phyloP scores from a whole-genome alignment of 2,329 filamentous ascomycete genomes.

The Neobulgaria alba region DNA sequence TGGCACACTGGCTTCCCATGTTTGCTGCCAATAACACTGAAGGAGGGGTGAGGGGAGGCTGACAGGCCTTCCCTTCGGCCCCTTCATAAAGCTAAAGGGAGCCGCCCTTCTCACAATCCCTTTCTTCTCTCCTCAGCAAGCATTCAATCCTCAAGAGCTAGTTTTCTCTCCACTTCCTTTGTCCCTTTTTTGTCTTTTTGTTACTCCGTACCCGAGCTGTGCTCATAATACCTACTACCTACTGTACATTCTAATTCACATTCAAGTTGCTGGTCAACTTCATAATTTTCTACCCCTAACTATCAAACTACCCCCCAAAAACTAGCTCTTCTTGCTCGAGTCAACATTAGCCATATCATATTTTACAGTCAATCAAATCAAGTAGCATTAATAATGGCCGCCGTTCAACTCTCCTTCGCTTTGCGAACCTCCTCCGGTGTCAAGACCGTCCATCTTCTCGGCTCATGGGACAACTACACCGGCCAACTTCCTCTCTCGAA shows the following conservation, averaged over 20 bases:
- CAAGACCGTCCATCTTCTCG: conserved; percentile 95
- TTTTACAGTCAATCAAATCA: conserved; percentile 27
- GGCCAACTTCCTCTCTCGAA: conserved; percentile 91
- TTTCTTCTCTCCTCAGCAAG: conserved; percentile 53
- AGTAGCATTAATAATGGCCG: conserved; percentile 59
- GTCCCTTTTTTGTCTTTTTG: conserved; percentile 39
- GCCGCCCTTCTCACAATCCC: conserved; percentile 16
- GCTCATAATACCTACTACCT: conserved; percentile 38
- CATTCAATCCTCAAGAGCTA: conserved; percentile 44
- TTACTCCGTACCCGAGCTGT: conserved; percentile 41
- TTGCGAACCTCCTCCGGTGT: conserved; percentile 93
- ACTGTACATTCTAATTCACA: conserved; percentile 28
- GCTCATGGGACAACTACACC: conserved; percentile 96
- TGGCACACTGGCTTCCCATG: neutral
- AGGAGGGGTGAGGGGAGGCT: conserved; percentile 3
- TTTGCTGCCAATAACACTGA: conserved; percentile 7
- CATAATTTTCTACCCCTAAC: conserved; percentile 49
- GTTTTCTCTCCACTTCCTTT: conserved; percentile 33
- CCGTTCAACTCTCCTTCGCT: conserved; percentile 89
- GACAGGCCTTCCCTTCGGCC: conserved; percentile 11
- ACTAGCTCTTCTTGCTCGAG: conserved; percentile 34
- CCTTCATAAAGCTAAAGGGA: conserved; percentile 23
- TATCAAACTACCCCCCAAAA: conserved; percentile 21
- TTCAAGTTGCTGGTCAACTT: conserved; percentile 44
- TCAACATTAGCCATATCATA: conserved; percentile 20